phyloP scores from a whole-genome alignment of 2,329 filamentous ascomycete genomes.

The Thielaviopsis ethacetica region DNA sequence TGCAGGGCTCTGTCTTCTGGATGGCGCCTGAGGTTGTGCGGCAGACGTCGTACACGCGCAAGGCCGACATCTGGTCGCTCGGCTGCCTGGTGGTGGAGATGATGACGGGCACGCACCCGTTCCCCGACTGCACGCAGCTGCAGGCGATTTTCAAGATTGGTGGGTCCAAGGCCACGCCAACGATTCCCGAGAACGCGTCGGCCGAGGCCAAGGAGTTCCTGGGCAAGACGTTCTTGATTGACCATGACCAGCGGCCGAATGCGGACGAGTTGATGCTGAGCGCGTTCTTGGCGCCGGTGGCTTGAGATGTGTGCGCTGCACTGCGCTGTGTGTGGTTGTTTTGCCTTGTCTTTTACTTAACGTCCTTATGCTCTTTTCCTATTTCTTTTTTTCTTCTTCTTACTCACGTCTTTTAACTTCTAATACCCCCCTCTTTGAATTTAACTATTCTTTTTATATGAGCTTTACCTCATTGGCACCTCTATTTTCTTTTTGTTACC shows the following conservation, averaged over 20 bases:
- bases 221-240: constrained; percentile 81
- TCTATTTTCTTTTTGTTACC: too few relatives aligned
- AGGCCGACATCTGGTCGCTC: constrained; percentile 96
- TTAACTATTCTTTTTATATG: too few relatives aligned
- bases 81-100: constrained; percentile 96
- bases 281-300: constrained; percentile 63
- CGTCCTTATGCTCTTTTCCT: too few relatives aligned
- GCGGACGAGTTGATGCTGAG: constrained; percentile 80
- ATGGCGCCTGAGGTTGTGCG: constrained; percentile 99
- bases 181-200: constrained; percentile 73
- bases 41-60: constrained; percentile 93
- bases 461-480: too few relatives aligned
- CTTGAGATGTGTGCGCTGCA: constrained; percentile 21
- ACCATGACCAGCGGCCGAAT: constrained; percentile 79
- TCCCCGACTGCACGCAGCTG: constrained; percentile 90
- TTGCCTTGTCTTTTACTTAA: too few relatives aligned
- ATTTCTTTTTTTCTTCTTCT: too few relatives aligned
- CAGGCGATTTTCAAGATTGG: constrained; percentile 99
- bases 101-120: constrained; percentile 94
- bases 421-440: too few relatives aligned
- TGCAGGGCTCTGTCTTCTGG: constrained; percentile 98
- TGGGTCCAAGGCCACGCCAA: constrained; percentile 69
- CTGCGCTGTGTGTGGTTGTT: too few relatives aligned
- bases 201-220: constrained; percentile 74
- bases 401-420: too few relatives aligned